Percentiles rank a stretch among this genome's conserved stretches.
Conservation (phyloP, 495 filamentous ascomycete genomes). For the Aspergillus haitiensis region DNA sequence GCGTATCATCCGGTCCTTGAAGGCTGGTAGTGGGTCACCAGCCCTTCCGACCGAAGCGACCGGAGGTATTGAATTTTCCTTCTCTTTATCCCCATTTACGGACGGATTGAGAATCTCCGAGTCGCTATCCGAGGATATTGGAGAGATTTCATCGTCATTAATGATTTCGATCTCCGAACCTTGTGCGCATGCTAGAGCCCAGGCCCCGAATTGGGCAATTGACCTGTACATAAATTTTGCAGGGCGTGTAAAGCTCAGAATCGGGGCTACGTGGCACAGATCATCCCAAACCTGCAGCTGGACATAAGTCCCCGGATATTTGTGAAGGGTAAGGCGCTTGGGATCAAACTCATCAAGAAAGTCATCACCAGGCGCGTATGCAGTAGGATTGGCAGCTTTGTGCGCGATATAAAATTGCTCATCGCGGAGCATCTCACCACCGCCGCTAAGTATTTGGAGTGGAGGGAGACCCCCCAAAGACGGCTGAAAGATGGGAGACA, state of each 20-base stretch:
- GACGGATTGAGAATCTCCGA: conserved; percentile 38
- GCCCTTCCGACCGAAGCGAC: conserved; percentile 66
- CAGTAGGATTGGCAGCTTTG: conserved; percentile 79
- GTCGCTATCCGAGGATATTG: conserved; percentile 61
- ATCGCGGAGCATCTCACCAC: conserved; percentile 84
- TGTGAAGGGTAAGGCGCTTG: conserved; percentile 51
- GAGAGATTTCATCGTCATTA: conserved; percentile 72
- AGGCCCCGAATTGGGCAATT: conserved; percentile 88
- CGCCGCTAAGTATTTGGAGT: conserved; percentile 79
- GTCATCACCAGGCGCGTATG: conserved; percentile 67
- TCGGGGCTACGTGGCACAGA: conserved; percentile 87
- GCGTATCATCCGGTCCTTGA: conserved; percentile 84
- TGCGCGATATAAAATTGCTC: conserved; percentile 95
- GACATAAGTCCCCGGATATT: conserved; percentile 81
- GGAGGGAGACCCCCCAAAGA: conserved; percentile 87
- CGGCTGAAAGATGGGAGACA: conserved; percentile 82
- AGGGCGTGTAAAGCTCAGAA: conserved; percentile 86
- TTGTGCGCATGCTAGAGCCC: conserved; percentile 83
- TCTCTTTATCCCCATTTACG: conserved; percentile 27
- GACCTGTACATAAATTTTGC: conserved; percentile 93
- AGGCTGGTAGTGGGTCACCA: conserved; percentile 77
- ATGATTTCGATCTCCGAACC: conserved; percentile 73
- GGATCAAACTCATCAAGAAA: conserved; percentile 66
- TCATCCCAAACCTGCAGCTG: conserved; percentile 97
- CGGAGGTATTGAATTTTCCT: conserved; percentile 4